phyloP scores from a whole-genome alignment of 2,329 filamentous ascomycete genomes.

The Nemania bipapillata region DNA sequence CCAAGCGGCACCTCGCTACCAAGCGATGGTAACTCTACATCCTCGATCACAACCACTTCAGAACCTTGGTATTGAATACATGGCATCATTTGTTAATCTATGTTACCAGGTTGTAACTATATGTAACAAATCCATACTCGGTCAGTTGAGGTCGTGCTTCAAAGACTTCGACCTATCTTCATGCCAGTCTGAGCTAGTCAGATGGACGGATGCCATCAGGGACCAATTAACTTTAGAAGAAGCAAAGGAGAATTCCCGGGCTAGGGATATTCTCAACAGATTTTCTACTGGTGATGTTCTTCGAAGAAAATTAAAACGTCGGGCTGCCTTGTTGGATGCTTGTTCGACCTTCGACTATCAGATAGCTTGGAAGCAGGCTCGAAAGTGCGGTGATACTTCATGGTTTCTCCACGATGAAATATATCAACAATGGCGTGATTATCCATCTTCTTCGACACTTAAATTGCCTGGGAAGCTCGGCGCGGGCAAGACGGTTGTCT shows the following conservation, averaged over 20 bases:
- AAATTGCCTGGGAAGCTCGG: conserved; percentile 56
- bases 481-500: conserved; percentile 58
- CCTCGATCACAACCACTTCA: conserved; percentile 54
- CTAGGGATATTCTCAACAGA: not conserved
- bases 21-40: conserved; percentile 55
- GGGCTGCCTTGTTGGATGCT: conserved; percentile 50
- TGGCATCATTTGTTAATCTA: conserved; percentile 54
- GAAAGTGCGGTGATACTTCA: conserved; percentile 54
- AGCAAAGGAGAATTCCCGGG: conserved; percentile 9
- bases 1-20: conserved; percentile 54
- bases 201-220: conserved; percentile 53
- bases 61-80: conserved; percentile 55
- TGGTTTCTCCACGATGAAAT: conserved; percentile 37
- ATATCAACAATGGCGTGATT: conserved; percentile 11
- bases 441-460: conserved; percentile 44
- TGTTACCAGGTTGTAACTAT: conserved; percentile 53
- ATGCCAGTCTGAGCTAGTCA: conserved; percentile 51
- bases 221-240: conserved; percentile 43
- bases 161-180: conserved; percentile 50
- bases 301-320: conserved; percentile 28
- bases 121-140: conserved; percentile 50
- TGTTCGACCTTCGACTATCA: conserved; percentile 57
- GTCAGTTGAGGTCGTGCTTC: conserved; percentile 49
- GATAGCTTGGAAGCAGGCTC: conserved; percentile 55
- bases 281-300: not conserved